Evolutionary conservation across 306 rosid genomes (phyloP), one percentile per base, ranked within the genome.

Genomic region (Neltuma alba): DNA sequence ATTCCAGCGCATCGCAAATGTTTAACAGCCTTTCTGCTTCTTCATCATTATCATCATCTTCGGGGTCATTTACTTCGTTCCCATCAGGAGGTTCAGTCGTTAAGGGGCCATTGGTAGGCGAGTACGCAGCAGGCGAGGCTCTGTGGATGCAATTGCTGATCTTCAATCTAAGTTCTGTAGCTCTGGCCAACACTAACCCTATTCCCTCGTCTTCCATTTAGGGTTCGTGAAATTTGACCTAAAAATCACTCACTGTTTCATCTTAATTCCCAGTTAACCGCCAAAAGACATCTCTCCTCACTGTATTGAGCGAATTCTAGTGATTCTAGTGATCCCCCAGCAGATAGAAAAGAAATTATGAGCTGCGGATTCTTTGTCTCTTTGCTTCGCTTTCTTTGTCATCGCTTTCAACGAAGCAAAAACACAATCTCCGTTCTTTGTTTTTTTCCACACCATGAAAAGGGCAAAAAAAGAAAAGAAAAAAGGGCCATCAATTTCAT

Each of bases 151-250:
- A 89, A 76, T 88, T 91, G 79, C 79, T 76, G 92, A 95, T 95
- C 87, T 95, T 93, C 65, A 89, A 80, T 25, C 98, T 74, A 1
- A 95, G 96, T 81, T 95, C 99, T 9, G 95, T 95, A 77, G 99
- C 99, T 86, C 93, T 91, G 0, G 96, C 91, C 27, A 95, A 85
- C 61, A 95, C 96, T 79, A 93, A 81, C 84, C 95, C 97, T 58
- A 93, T 86, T 65, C 98, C 94, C 61, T 90, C 97, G 34, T 87
- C 97, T 48, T 95, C 99, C 97, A 83, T 87, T 20, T 52, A 25
- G 38, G 79, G 44, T 25, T 47, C 55, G 11, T 15, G 74, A 69
- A 30, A n/a, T 66, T 23, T 65, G 47, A 36, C 71, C 71, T 37
- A 37, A n/a, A 20, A 65, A 36, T 20, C 16, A 20, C 25, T 37